These are phyloP conservation scores for Cercospora zeina DNA, from an alignment of 2,329 filamentous ascomycete species.

Conservation along the genomic window DNA sequence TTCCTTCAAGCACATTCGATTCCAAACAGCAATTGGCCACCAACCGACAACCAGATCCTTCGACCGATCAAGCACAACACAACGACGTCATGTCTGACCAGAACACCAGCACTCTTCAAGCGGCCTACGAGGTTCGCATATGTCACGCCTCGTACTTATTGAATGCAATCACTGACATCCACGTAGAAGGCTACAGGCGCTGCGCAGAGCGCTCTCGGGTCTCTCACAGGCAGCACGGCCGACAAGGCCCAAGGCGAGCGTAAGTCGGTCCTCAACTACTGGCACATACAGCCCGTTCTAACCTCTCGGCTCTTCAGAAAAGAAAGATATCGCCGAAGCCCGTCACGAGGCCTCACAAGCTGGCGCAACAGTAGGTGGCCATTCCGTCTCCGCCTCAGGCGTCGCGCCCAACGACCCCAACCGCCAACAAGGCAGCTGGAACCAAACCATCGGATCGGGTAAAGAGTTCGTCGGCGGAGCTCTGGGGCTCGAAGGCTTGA, in stretches of 20 bases:
- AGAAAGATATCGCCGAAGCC: slow-evolving; percentile 63
- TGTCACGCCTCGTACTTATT: background rate
- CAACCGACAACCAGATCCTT: background rate
- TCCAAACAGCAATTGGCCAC: background rate
- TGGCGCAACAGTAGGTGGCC: slow-evolving; percentile 70
- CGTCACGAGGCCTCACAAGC: slow-evolving; percentile 76
- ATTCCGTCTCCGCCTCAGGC: slow-evolving; percentile 68
- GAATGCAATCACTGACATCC: slow-evolving; percentile 33
- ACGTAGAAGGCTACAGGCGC: slow-evolving; percentile 64
- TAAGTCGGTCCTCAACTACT: background rate
- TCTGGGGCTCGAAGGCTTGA: slow-evolving; percentile 72
- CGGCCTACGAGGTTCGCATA: slow-evolving; percentile 49
- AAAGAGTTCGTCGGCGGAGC: slow-evolving; percentile 80
- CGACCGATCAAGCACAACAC: background rate
- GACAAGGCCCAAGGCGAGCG: slow-evolving; percentile 57
- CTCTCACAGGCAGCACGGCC: slow-evolving; percentile 68
- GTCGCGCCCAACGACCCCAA: slow-evolving; percentile 72
- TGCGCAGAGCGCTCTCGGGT: slow-evolving; percentile 70
- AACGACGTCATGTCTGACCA: slow-evolving; percentile 47
- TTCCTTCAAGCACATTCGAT: background rate
- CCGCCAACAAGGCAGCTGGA: slow-evolving; percentile 72
- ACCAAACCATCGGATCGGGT: slow-evolving; percentile 82
- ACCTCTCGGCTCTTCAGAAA: slow-evolving; percentile 50
- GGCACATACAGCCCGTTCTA: background rate
- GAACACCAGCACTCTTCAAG: slow-evolving; percentile 74